Percentiles rank a stretch among this genome's conserved stretches.
These are phyloP conservation scores for Leishmania amazonensis DNA, from an alignment of 208 protist genomes.

Conservation along the genomic window DNA sequence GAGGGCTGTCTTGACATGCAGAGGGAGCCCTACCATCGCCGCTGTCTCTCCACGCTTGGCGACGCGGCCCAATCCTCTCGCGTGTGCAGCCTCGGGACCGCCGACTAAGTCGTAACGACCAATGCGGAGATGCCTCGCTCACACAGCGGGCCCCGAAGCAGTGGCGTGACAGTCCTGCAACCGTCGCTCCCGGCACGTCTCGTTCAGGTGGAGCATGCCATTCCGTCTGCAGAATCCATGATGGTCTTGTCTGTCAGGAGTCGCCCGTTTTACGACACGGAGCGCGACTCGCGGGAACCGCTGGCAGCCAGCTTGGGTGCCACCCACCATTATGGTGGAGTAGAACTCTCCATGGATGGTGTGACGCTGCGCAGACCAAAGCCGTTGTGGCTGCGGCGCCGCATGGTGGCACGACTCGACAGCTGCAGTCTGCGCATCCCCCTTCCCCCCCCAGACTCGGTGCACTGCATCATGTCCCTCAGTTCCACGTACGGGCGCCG, in stretches of 20 bases:
- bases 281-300: not conserved
- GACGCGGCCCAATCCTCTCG: not conserved
- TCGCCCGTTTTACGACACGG: not conserved
- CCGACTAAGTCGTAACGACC: not conserved
- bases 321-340: not conserved
- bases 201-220: not conserved
- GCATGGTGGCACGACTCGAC: constrained; percentile 21
- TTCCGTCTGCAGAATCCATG: not conserved
- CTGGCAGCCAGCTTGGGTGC: not conserved
- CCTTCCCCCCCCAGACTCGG: not conserved
- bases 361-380: not conserved
- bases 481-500: constrained; percentile 34
- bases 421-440: constrained; percentile 28
- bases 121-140: not conserved
- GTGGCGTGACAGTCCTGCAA: not conserved
- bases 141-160: not conserved
- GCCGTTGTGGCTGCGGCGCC: constrained; percentile 4
- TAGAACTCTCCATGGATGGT: constrained; percentile 24
- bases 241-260: not conserved
- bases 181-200: not conserved
- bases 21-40: constrained; percentile 8
- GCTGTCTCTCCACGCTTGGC: not conserved
- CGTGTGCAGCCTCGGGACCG: constrained; percentile 6
- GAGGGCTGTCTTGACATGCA: not conserved
- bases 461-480: constrained; percentile 42